These are phyloP conservation scores for Allantophomopsis lycopodina DNA, from an alignment of 2,329 filamentous ascomycete species.

Conservation along the genomic window DNA sequence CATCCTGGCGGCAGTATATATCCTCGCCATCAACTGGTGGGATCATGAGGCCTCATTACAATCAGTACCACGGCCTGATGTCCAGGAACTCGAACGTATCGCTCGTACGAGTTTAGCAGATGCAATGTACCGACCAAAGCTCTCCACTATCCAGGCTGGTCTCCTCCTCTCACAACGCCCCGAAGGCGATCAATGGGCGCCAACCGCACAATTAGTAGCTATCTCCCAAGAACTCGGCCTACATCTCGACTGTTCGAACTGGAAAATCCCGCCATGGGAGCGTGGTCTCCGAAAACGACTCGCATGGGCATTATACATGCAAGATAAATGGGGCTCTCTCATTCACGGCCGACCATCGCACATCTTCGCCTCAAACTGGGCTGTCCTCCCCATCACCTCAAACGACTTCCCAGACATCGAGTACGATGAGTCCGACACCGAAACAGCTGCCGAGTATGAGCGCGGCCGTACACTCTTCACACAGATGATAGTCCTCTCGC, in stretches of 20 bases:
- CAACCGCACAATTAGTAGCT: conserved; percentile 79
- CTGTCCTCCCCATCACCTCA: conserved; percentile 48
- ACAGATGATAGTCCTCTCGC: conserved; percentile 63
- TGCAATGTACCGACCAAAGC: conserved; percentile 69
- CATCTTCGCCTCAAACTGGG: conserved; percentile 58
- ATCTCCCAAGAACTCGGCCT: conserved; percentile 78
- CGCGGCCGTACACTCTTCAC: conserved; percentile 57
- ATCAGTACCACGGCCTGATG: conserved; percentile 52
- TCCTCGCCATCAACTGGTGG: conserved; percentile 83
- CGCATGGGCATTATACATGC: conserved; percentile 87
- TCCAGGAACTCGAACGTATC: conserved; percentile 59
- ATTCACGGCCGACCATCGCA: conserved; percentile 80
- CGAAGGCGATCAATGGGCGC: conserved; percentile 67
- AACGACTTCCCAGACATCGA: conserved; percentile 65
- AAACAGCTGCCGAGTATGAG: conserved; percentile 47
- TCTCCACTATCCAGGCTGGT: conserved; percentile 68
- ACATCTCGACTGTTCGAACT: conserved; percentile 73
- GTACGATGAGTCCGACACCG: conserved; percentile 46
- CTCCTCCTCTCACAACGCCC: conserved; percentile 62
- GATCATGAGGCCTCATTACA: conserved; percentile 56
- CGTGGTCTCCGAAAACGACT: conserved; percentile 72
- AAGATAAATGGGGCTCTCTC: conserved; percentile 84
- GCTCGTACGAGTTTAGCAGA: conserved; percentile 60
- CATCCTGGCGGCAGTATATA: conserved; percentile 67
- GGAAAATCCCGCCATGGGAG: conserved; percentile 85